These are phyloP conservation scores for Aspergillus sparsus DNA, from an alignment of 495 filamentous ascomycete species.

Conservation along the genomic window DNA sequence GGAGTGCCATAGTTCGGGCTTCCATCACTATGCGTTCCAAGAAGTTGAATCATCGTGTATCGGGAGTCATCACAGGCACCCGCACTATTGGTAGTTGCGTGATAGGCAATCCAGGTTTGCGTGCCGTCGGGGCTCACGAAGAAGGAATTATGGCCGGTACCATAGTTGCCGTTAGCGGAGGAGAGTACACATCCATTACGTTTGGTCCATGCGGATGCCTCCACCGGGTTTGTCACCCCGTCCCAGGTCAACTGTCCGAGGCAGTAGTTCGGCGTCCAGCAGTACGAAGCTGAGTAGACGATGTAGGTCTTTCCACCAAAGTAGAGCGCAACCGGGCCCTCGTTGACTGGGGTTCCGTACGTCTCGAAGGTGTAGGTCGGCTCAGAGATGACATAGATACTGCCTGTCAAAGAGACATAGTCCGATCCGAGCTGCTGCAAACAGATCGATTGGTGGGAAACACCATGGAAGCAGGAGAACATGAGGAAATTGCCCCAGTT, in stretches of 20 bases:
- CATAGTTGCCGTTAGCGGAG: constrained; percentile 52
- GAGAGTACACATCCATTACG: constrained; percentile 30
- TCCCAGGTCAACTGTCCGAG: constrained; percentile 51
- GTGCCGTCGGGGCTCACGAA: constrained; percentile 48
- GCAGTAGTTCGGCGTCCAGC: constrained; percentile 54
- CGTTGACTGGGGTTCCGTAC: constrained; percentile 52
- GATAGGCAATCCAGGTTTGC: constrained; percentile 52
- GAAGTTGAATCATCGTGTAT: constrained; percentile 48
- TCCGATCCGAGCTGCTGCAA: constrained; percentile 32
- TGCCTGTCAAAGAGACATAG: constrained; percentile 30
- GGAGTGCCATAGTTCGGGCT: constrained; percentile 48
- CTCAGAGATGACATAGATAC: constrained; percentile 39
- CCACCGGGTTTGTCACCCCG: constrained; percentile 38
- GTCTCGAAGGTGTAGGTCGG: constrained; percentile 50
- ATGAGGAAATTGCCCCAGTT: constrained; percentile 42
- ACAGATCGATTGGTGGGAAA: constrained; percentile 47
- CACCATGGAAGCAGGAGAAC: constrained; percentile 48
- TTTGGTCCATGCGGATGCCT: constrained; percentile 47
- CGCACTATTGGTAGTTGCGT: constrained; percentile 45
- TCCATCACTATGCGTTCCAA: constrained; percentile 42
- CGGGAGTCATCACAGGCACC: constrained; percentile 49
- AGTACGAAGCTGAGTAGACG: constrained; percentile 52
- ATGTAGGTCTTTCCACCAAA: constrained; percentile 49
- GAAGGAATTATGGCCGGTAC: constrained; percentile 54
- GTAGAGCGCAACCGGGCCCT: constrained; percentile 50